Conservation (phyloP, 169 alveolate genomes). For the Plasmodium cynomolgi region DNA sequence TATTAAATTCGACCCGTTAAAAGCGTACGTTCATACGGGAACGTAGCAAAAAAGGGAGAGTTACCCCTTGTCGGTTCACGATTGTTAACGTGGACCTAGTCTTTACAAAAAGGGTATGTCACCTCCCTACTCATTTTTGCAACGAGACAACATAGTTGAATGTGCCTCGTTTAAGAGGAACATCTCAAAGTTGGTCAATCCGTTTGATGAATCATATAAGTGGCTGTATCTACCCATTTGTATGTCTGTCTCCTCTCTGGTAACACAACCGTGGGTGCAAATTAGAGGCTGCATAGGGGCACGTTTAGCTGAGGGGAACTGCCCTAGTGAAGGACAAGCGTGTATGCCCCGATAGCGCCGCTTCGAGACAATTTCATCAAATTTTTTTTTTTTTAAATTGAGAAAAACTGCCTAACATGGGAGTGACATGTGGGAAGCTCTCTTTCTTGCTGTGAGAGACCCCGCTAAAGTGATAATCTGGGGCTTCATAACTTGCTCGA, state of each 20-base stretch:
- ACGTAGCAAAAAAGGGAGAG: not conserved
- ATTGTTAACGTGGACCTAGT: not conserved
- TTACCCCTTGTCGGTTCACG: not conserved
- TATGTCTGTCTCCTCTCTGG: not conserved
- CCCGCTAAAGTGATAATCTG: not conserved
- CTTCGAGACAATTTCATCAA: not conserved
- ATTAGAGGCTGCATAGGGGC: not conserved
- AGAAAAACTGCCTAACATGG: not conserved
- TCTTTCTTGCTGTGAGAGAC: not conserved
- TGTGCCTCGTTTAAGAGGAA: not conserved
- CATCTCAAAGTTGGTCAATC: not conserved
- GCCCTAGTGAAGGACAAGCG: not conserved
- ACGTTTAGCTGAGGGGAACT: no score
- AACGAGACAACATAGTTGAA: not conserved
- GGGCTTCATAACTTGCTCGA: not conserved
- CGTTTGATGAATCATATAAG: not conserved
- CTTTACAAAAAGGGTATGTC: not conserved
- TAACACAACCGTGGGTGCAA: not conserved
- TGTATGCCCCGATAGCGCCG: not conserved
- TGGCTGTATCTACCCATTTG: not conserved
- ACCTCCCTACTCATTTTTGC: not conserved
- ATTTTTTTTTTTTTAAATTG: not conserved
- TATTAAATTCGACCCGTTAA: not conserved
- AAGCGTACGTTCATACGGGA: not conserved
- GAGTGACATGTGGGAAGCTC: not conserved